Evolutionary conservation across 495 filamentous ascomycete species (phyloP), one percentile per base, ranked within the genome.

Genomic region (Hypoxylon lienhwacheense): DNA sequence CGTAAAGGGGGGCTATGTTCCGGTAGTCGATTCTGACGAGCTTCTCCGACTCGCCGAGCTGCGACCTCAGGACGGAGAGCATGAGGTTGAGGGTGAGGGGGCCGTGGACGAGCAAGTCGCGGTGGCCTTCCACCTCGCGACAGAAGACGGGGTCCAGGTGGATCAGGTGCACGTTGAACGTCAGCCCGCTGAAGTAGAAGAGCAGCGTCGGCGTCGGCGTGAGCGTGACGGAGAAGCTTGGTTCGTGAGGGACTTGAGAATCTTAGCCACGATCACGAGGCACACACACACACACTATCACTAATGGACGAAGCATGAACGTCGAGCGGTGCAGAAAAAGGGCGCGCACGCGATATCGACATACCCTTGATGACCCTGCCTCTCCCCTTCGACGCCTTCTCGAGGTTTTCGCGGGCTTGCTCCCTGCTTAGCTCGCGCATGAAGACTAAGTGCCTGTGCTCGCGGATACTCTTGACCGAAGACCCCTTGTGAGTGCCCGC

Each of bases 91-190:
- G 71, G n/a, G 81, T 81, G 59, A 97, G 73, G 0, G 92, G 92
- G 0, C 92, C 92, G 62, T 97, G 92, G 21, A 96, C 87, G 8
- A 97, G 77, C 17, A 89, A 73, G 42, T 84, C 79, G 8, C 75
- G 78, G 65, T 92, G 83, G 5, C 87, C 88, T 68, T 97, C 92
- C 1, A 81, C 70, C 21, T 81, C 72, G 14, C 77, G 78, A 15
- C 83, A 83, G 70, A 89, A 95, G 11, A 73, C 48, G 3, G 76
- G 79, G 65, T 95, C 88, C n/a, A 93, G 77, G 61, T 96, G 90
- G 48, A 95, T 95, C 4, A 77, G 72, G 64, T 95, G 90, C 4
- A 89, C 87, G 67, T 96, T 96, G 77, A 87, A 90, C 4, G 85
- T 90, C 12, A 96, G 77, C 0, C 88, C 88, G 21, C 84, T 89